These are phyloP conservation scores for Calonectria hongkongensis DNA, from an alignment of 2,329 filamentous ascomycete species.

Conservation along the genomic window DNA sequence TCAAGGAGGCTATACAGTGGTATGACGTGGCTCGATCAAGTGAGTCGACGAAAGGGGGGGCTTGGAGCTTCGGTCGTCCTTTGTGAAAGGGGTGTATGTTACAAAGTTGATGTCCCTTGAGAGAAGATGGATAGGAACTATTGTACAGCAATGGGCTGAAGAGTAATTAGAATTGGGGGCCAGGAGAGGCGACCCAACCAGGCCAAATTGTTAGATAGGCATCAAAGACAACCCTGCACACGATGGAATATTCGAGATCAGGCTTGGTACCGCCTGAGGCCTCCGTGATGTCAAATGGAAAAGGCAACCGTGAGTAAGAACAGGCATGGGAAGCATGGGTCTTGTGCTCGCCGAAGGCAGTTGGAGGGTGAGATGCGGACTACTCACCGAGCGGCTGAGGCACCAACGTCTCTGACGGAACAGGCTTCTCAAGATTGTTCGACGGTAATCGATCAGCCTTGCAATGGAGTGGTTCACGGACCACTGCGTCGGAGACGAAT, in stretches of 20 bases:
- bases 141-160: constrained; percentile 26
- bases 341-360: constrained; percentile 15
- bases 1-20: constrained; percentile 46
- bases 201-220: constrained; percentile 46
- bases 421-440: constrained; percentile 36
- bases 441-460: constrained; percentile 51
- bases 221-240: constrained; percentile 48
- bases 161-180: constrained; percentile 39
- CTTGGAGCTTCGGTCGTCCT: constrained; percentile 41
- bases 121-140: constrained; percentile 36
- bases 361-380: constrained; percentile 35
- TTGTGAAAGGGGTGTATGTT: constrained; percentile 49
- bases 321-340: constrained; percentile 27
- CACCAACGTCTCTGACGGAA: constrained; percentile 1
- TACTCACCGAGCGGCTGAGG: constrained; percentile 27
- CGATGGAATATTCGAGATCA: constrained; percentile 50
- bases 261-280: constrained; percentile 44
- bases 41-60: constrained; percentile 41
- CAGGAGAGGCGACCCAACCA: constrained; percentile 39
- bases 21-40: constrained; percentile 37
- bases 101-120: constrained; percentile 46
- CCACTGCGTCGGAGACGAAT: constrained; percentile 44
- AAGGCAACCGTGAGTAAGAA: constrained; percentile 33
- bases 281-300: constrained; percentile 44
- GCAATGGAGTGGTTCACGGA: constrained; percentile 46